phyloP scores from a whole-genome alignment of 169 alveolate genomes.

The Plasmodium coatneyi region DNA sequence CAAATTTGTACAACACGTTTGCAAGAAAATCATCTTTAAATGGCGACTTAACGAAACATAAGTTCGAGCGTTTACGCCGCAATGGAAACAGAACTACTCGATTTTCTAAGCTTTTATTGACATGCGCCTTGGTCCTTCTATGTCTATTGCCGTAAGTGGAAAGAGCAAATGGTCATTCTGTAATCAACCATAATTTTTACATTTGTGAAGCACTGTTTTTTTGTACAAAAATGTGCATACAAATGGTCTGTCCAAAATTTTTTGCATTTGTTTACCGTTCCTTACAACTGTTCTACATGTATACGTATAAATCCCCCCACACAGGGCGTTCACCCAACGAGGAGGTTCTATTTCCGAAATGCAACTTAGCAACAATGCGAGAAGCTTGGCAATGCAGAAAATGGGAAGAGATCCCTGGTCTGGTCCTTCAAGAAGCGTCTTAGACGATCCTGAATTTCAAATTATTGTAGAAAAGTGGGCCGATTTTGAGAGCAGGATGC shows the following conservation, averaged over 20 bases:
- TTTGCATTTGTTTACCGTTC: not conserved
- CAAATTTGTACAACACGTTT: not conserved
- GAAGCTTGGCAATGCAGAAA: not conserved
- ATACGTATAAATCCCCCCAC: not conserved
- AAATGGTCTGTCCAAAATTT: not conserved
- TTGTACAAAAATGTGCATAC: not conserved
- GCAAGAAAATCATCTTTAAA: not conserved
- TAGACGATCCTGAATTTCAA: not conserved
- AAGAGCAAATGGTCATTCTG: not conserved
- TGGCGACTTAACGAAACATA: not conserved
- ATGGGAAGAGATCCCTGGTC: not conserved
- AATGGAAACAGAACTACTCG: not conserved
- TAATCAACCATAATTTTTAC: not conserved
- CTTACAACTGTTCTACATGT: not conserved
- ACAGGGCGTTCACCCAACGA: not conserved
- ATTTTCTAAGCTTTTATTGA: not conserved
- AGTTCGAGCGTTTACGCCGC: not conserved
- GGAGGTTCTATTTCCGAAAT: not conserved
- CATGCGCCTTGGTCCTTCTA: not conserved
- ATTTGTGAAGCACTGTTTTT: not conserved
- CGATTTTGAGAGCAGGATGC: not conserved
- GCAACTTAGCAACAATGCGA: not conserved
- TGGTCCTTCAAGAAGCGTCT: not conserved
- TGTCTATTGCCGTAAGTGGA: constrained; percentile 1
- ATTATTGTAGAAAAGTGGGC: constrained; percentile 6